A percentile compares a stretch with the other conserved stretches of the same genome.
Conservation (phyloP, 441 rosid species). For the Macaranga tanarius region DNA sequence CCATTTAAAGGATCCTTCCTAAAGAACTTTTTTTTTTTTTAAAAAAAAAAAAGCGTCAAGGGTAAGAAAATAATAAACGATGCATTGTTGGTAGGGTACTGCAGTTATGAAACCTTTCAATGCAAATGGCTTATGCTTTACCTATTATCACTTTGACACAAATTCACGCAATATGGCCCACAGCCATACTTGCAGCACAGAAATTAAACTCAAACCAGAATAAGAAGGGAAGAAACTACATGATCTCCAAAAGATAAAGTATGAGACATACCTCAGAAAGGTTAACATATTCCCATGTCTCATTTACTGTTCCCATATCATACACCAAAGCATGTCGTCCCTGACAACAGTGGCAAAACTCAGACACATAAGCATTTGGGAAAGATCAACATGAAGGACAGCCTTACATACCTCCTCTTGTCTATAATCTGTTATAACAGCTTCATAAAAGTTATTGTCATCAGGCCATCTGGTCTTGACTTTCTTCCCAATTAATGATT, state of each 20-base stretch:
- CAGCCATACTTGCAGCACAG: not conserved
- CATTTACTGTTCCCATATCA: conserved; percentile 73
- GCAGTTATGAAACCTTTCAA: not conserved
- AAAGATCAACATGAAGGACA: conserved; percentile 22
- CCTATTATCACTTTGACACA: not conserved
- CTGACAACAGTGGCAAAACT: conserved; percentile 39
- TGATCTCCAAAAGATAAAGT: conserved; percentile 11
- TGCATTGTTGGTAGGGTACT: not conserved
- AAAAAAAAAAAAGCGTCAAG: not conserved
- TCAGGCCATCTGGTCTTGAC: conserved; percentile 99
- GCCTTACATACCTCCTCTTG: conserved; percentile 51
- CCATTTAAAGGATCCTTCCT: not conserved
- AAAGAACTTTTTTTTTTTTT: not conserved
- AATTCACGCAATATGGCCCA: not conserved
- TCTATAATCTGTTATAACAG: conserved; percentile 82
- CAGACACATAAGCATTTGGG: conserved; percentile 12
- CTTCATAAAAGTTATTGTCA: conserved; percentile 90
- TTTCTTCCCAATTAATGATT: conserved; percentile 70
- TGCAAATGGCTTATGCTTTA: not conserved
- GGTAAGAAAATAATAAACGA: not conserved
- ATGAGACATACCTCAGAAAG: conserved; percentile 78
- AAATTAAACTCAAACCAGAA: conserved; percentile 14
- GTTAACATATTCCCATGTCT: conserved; percentile 99
- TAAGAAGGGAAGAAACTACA: not conserved
- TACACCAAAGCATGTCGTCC: conserved; percentile 96